Percentiles rank a stretch among this genome's conserved stretches.
phyloP scores from a whole-genome alignment of 164 flowering plant genomes.

The Warburgia ugandensis region DNA sequence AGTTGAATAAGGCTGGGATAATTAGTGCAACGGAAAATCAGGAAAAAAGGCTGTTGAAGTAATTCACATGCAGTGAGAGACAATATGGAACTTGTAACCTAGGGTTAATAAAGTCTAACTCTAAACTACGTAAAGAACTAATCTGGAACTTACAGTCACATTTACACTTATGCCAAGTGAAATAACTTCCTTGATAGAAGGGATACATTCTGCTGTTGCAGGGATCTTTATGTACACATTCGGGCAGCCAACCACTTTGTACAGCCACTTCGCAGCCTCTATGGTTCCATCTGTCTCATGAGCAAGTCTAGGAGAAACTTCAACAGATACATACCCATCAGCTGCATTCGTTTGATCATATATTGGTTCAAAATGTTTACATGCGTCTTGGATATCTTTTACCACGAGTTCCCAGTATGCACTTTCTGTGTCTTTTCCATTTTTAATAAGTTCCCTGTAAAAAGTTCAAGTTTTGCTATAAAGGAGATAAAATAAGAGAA shows the following conservation, averaged over 20 bases:
- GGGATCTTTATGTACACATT: slow-evolving; percentile 98
- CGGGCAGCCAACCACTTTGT: slow-evolving; percentile 64
- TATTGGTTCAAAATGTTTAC: slow-evolving; percentile 87
- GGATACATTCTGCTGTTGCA: slow-evolving; percentile 83
- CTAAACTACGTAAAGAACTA: no score
- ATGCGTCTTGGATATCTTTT: slow-evolving; percentile 98
- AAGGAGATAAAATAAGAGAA: neutral
- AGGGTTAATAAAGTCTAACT: no score
- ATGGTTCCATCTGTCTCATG: slow-evolving; percentile 83
- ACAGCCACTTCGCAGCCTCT: slow-evolving; percentile 95
- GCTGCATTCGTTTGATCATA: slow-evolving; percentile 86
- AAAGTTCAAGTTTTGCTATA: slow-evolving; percentile 4
- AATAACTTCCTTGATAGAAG: slow-evolving; percentile 85
- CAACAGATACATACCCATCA: slow-evolving; percentile 99
- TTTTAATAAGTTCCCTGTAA: slow-evolving; percentile 73
- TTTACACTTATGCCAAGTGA: slow-evolving; percentile 88
- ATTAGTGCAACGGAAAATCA: no score
- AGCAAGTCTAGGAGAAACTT: slow-evolving; percentile 94
- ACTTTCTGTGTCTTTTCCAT: slow-evolving; percentile 75
- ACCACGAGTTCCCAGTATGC: slow-evolving; percentile 98
- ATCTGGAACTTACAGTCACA: slow-evolving; percentile 73
- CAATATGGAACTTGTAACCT: no score
- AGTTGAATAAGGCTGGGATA: no score
- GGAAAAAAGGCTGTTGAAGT: no score
- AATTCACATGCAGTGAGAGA: no score